Base-by-base conservation (phyloP, 805 yeast species). In the Metschnikowia amazonensis region DNA sequence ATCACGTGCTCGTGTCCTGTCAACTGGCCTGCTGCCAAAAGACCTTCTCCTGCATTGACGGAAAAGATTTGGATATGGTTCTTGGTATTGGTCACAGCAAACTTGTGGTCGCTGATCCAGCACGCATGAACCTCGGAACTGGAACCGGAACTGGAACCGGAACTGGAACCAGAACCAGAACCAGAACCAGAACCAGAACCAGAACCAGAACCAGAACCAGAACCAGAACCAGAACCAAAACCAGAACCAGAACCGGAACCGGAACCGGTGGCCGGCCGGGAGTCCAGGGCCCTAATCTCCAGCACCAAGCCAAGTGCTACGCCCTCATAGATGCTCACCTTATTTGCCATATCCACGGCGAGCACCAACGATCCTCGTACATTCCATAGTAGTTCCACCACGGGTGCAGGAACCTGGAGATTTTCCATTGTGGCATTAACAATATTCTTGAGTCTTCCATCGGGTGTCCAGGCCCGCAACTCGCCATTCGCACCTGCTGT, bases 401-500 rank as follows among this genome's bases (percentile, higher is more conserved):
- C 72, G 0, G 90, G 31, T 4, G 62, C 55, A 4, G 62, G 55
- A 8, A 47, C 49, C 11, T 32, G 36, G n/a, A 25, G 43, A 2
- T 46, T 18, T 14, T 48, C 57, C 10, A 52, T 36, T n/a, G 54
- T 37, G 13, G 51, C 50, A 38, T 62, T 67, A 29, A 68, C 68
- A 14, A 70, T 59, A 48, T 80, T 82, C 47, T 77, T 70, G 31
- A 88, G 67, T 25, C 76, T 74, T 0, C 96, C 95, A 38, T 80
- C 83, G 0, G 77, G 70, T 9, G 82, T 76, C 95, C 96, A 89
- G n/a, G 86, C 69, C 45, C 92, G 67, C 7, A 89, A 56, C 55
- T 85, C 92, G 11, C 96, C 96, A 56, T 75, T 75, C 44, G 75
- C 79, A 2, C 82, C 74, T 2, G 82, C 85, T 0, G 90, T 84